Evolutionary conservation across 768 basidiomycete species (phyloP), one percentile per base, ranked within the genome.

Genomic region (Dacryopinax primogenitus): DNA sequence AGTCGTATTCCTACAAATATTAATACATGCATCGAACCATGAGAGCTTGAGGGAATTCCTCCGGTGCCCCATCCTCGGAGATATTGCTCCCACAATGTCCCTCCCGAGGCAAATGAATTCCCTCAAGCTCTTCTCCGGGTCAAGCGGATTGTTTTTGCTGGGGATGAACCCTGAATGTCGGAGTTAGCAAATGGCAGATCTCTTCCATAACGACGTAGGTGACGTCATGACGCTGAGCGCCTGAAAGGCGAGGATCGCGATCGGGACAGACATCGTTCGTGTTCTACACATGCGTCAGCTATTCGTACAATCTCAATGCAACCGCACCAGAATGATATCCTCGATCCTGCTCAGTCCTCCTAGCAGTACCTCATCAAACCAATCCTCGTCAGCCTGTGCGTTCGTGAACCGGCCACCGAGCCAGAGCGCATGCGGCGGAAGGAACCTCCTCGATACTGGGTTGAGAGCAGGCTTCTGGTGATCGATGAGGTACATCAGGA

Each of bases 361-460:
- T 36, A 94, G 84, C 64, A 98, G 83, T 30, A 99, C 79, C 72
- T 96, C 93, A 73, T 95, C 93, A 28, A 97, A 77, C 90, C 95
- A 93, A 0, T 84, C 85, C 68, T 89, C 85, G 73, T 93, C 92
- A 71, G 92, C 92, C n/a, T 83, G 86, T 32, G 91, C 76, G 68
- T 85, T 87, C n/a, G 96, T 96, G 75, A 95, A 99, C 51, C 93
- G 84, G 13, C 92, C 86, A 63, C 93, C 81, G 77, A 96, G 83
- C 75, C 93, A 96, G 62, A 99, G 77, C 12, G 84, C 84, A 72
- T 95, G 97, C 32, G 95, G 96, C 16, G 96, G 94, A 33, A 92
- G 84, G 1, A 87, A 76, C 74, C 92, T 66, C 18, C 73, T 71
- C 1, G 69, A 66, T 12, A 74, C 58, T 1, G 77, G 86, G 62